These are phyloP conservation scores for Aspergillus niger DNA, from an alignment of 2,329 filamentous ascomycete genomes.

Conservation along the genomic window DNA sequence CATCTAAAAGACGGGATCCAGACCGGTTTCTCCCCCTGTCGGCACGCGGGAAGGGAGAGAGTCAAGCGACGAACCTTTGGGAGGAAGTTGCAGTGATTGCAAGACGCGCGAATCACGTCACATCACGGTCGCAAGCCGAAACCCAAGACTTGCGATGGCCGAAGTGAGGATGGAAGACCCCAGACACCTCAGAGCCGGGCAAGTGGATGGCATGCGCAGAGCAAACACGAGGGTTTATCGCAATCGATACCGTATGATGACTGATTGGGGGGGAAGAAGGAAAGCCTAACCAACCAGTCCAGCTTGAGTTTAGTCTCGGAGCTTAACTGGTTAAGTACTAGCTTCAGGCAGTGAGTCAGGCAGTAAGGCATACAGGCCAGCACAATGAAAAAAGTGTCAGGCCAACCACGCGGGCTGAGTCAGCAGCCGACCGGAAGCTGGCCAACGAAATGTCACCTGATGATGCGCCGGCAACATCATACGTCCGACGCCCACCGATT, in stretches of 20 bases:
- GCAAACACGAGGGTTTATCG: background rate
- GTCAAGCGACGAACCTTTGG: constrained; percentile 17
- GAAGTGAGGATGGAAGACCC: background rate
- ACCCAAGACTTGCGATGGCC: background rate
- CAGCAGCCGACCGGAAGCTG: constrained; percentile 17
- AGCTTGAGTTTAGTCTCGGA: background rate
- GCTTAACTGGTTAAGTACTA: background rate
- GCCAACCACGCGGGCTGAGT: constrained; percentile 18
- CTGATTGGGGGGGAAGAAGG: background rate
- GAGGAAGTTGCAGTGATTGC: constrained; percentile 9
- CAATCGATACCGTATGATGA: background rate
- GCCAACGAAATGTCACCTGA: constrained; percentile 30
- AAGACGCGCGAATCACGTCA: constrained; percentile 1
- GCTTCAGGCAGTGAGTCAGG: background rate
- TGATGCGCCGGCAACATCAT: constrained; percentile 38
- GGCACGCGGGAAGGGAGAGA: background rate
- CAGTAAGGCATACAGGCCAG: background rate
- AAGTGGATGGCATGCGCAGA: background rate
- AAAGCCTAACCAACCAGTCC: background rate
- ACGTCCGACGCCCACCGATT: constrained; percentile 32
- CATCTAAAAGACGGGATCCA: constrained; percentile 1
- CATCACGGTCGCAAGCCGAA: constrained; percentile 9
- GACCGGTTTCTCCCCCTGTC: constrained; percentile 2
- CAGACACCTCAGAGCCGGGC: constrained; percentile 6
- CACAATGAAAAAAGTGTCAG: background rate